Conservation (phyloP, 108 stramenopile species). For the Cyclotella kingstonii region DNA sequence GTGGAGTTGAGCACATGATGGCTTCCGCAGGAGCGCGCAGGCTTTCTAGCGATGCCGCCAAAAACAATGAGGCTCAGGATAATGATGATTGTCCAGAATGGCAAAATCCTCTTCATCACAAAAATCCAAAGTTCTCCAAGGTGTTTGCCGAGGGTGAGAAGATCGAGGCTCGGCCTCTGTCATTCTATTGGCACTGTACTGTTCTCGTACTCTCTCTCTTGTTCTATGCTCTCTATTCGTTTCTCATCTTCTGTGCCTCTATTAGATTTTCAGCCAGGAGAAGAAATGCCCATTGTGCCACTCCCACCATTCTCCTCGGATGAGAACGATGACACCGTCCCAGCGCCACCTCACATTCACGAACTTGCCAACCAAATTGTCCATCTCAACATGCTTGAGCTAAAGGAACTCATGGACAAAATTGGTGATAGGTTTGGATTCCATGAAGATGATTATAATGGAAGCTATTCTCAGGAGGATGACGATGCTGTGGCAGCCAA, state of each 20-base stretch:
- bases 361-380: slow-evolving; percentile 72
- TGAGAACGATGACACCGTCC: slow-evolving; percentile 23
- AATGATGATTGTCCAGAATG: slow-evolving; percentile 49
- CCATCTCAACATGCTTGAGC: slow-evolving; percentile 67
- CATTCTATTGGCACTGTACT: too few relatives aligned
- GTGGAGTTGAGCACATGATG: too few relatives aligned
- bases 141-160: slow-evolving; percentile 47
- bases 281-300: slow-evolving; percentile 59
- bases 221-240: slow-evolving; percentile 54
- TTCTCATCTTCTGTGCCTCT: slow-evolving; percentile 41
- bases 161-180: not conserved
- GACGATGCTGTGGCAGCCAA: slow-evolving; percentile 37
- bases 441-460: slow-evolving; percentile 48
- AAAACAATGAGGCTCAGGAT: slow-evolving; percentile 24
- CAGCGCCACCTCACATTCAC: slow-evolving; percentile 59
- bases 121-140: slow-evolving; percentile 47
- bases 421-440: slow-evolving; percentile 82
- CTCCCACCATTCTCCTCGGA: slow-evolving; percentile 61
- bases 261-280: slow-evolving; percentile 57
- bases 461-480: slow-evolving; percentile 41
- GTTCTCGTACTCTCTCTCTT: slow-evolving; percentile 51
- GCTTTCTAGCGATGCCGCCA: too few relatives aligned
- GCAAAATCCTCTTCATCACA: slow-evolving; percentile 72
- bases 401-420: slow-evolving; percentile 68
- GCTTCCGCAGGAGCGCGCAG: too few relatives aligned